Conservation (phyloP, 1,284 basidiomycete genomes). For the Tilletia indica region DNA sequence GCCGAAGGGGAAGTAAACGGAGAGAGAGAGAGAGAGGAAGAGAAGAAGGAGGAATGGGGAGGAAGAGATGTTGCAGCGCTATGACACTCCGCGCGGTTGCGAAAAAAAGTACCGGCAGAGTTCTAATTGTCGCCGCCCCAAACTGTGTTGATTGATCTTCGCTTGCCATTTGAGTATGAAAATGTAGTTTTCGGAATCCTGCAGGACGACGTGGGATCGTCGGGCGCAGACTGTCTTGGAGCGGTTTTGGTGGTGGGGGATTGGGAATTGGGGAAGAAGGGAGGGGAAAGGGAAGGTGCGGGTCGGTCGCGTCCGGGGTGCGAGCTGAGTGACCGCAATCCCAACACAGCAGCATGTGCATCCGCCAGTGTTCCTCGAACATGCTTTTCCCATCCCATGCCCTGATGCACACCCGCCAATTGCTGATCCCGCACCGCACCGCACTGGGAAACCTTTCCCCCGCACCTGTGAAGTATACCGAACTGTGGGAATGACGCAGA, state of each 20-base stretch:
- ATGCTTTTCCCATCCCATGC: too few species aligned
- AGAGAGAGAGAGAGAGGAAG: not conserved
- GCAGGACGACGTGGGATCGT: conserved; percentile 12
- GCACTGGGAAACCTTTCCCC: too few species aligned
- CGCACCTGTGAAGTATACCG: too few species aligned
- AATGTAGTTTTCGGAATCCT: conserved; percentile 9
- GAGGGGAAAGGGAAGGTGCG: not conserved
- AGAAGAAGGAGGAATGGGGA: not conserved
- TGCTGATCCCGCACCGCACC: too few species aligned
- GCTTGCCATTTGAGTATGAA: not conserved
- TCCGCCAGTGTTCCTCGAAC: too few species aligned
- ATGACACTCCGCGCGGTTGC: conserved; percentile 17
- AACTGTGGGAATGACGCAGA: not conserved
- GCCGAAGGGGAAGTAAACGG: not conserved
- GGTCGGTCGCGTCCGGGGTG: not conserved
- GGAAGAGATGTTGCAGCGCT: conserved; percentile 10
- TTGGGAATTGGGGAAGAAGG: not conserved
- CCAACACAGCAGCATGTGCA: too few species aligned
- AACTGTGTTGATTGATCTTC: conserved; percentile 1
- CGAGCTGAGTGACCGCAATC: not conserved
- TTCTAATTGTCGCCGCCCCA: not conserved
- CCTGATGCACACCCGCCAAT: too few species aligned
- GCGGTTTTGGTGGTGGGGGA: not conserved
- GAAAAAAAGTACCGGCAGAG: conserved; percentile 4
- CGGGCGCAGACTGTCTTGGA: conserved; percentile 20